Percentiles rank a stretch among this genome's conserved stretches.
Conservation (phyloP, 2,329 filamentous ascomycete species). For the Xylariomycetidae sp. region DNA sequence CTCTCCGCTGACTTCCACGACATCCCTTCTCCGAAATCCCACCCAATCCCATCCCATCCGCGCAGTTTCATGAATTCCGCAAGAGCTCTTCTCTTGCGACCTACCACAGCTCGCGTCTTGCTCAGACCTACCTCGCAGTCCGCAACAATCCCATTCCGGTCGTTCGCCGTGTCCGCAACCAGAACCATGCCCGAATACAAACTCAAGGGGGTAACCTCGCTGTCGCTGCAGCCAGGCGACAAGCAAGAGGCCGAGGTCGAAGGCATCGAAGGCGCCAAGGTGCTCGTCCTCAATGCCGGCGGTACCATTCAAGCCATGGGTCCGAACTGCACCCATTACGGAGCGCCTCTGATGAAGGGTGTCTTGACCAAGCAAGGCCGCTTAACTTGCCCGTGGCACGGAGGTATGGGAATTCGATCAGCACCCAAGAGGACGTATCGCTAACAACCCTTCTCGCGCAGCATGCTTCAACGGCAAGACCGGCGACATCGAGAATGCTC, state of each 20-base stretch:
- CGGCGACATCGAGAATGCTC: slow-evolving; percentile 92
- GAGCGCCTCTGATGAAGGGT: slow-evolving; percentile 81
- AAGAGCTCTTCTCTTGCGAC: slow-evolving; percentile 9
- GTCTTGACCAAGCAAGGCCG: slow-evolving; percentile 76
- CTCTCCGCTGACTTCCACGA: background rate
- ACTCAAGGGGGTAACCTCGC: slow-evolving; percentile 69
- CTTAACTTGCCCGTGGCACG: slow-evolving; percentile 93
- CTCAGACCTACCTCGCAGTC: slow-evolving; percentile 4
- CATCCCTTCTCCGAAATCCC: background rate
- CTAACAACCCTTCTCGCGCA: no score
- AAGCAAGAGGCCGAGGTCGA: slow-evolving; percentile 90
- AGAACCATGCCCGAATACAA: slow-evolving; percentile 54
- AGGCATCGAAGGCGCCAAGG: slow-evolving; percentile 77
- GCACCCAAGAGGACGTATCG: no score
- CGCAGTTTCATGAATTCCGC: slow-evolving; percentile 20
- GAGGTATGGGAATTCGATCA: slow-evolving; percentile 56
- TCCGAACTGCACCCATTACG: slow-evolving; percentile 85
- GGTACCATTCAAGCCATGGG: slow-evolving; percentile 74
- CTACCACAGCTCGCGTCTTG: slow-evolving; percentile 8
- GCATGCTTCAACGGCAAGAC: slow-evolving; percentile 89
- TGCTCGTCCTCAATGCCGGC: slow-evolving; percentile 74
- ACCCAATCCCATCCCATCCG: background rate
- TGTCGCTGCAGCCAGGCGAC: slow-evolving; percentile 70
- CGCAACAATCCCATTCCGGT: slow-evolving; percentile 4
- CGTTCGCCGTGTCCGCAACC: slow-evolving; percentile 15